Percentiles rank a stretch among this genome's conserved stretches.
Conservation (phyloP, 352 stramenopile genomes). For the Aphanomyces cochlioides region DNA sequence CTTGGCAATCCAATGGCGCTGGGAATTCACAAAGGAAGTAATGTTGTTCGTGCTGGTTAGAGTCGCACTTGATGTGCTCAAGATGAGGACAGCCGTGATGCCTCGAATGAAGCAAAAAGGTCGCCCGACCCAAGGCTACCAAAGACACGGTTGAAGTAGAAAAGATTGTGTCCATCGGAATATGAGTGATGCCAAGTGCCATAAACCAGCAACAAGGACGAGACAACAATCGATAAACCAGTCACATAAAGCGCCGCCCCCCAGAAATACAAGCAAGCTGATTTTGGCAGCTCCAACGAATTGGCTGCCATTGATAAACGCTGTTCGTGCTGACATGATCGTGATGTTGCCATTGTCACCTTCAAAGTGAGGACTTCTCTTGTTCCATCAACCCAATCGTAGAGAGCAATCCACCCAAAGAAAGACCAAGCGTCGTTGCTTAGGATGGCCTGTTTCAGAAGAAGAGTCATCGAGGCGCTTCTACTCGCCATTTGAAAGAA, state of each 20-base stretch:
- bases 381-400: conserved; percentile 16
- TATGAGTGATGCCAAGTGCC: neutral
- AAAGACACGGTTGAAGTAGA: conserved; percentile 18
- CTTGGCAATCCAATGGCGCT: neutral
- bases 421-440: neutral
- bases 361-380: conserved; percentile 25
- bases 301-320: neutral
- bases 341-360: conserved; percentile 10
- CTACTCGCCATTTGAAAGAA: conserved; percentile 11
- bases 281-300: neutral
- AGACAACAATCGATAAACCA: neutral
- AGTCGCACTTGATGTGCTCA: neutral
- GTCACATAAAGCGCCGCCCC: neutral
- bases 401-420: conserved; percentile 21
- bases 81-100: conserved; percentile 11
- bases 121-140: conserved; percentile 20
- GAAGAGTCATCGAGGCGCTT: neutral
- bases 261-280: neutral
- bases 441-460: neutral
- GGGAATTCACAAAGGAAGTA: conserved; percentile 4
- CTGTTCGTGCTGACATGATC: neutral
- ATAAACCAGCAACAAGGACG: neutral
- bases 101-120: conserved; percentile 14
- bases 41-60: neutral
- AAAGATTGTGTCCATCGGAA: conserved; percentile 18